These are phyloP conservation scores for Scenedesmus sp. DNA, from an alignment of 163 green algal species.

Conservation along the genomic window DNA sequence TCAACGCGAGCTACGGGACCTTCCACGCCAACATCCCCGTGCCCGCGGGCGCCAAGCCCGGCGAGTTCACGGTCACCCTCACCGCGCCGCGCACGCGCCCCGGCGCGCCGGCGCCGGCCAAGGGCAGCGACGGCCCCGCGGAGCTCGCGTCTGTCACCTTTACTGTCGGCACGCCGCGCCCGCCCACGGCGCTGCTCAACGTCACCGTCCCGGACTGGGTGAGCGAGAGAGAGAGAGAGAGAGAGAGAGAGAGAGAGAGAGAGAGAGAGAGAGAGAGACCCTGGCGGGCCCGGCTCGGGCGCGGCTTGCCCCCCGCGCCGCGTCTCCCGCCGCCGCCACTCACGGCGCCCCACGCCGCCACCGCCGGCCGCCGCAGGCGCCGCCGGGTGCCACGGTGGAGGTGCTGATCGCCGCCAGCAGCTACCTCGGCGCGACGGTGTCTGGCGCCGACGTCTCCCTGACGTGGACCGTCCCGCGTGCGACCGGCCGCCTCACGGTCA, in stretches of 20 bases:
- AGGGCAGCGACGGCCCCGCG: neutral
- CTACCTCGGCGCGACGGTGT: conserved; percentile 35
- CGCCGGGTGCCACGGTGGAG: conserved; percentile 21
- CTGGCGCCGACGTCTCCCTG: neutral
- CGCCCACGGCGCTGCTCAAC: conserved; percentile 54
- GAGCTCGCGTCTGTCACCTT: conserved; percentile 22
- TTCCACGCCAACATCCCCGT: conserved; percentile 1
- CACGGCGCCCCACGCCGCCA: no score
- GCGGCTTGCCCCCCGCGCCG: no score
- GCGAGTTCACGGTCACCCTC: neutral
- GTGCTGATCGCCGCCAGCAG: conserved; percentile 21
- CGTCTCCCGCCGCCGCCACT: no score
- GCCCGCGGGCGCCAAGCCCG: neutral
- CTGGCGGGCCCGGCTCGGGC: no score
- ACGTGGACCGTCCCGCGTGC: conserved; percentile 15
- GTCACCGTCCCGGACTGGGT: conserved; percentile 39
- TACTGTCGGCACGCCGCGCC: conserved; percentile 54
- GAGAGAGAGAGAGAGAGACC: no score
- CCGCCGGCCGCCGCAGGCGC: conserved; percentile 2
- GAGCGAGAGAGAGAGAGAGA: no score
- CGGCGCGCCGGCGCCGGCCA: neutral
- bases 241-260: no score
- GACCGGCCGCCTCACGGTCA: neutral
- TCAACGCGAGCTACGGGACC: conserved; percentile 1
- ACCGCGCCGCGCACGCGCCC: neutral